phyloP scores from a whole-genome alignment of 2,329 filamentous ascomycete genomes.

The Aspergillus phoenicis region DNA sequence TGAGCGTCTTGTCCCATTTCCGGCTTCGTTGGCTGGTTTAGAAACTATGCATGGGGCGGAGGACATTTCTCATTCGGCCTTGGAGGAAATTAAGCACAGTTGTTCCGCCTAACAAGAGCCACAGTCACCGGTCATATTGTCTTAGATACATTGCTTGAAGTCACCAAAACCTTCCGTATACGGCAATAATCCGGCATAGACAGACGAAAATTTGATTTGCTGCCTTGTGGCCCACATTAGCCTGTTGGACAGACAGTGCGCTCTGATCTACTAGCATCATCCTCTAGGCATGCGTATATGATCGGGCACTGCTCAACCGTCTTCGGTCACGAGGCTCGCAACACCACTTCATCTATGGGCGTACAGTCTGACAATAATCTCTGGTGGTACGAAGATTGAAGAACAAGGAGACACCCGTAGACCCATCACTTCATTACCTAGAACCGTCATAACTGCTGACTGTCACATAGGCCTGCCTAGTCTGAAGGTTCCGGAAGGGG shows the following conservation, averaged over 20 bases:
- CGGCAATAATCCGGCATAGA: not conserved
- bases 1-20: not conserved
- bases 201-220: not conserved
- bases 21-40: not conserved
- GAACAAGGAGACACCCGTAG: no score
- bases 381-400: no score
- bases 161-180: not conserved
- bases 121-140: not conserved
- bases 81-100: not conserved
- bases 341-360: no score
- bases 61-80: not conserved
- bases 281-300: fast-evolving
- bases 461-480: no score
- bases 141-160: not conserved
- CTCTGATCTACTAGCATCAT: no score
- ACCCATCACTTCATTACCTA: no score
- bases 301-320: no score
- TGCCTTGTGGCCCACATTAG: not conserved
- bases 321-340: no score
- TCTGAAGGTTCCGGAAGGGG: no score
- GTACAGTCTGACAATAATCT: no score
- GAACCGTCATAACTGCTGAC: no score
- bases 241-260: no score
- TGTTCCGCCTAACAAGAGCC: not conserved
- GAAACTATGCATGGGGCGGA: not conserved